Evolutionary conservation across 805 yeast species (phyloP).

Genomic region (Kregervanrija delftensis): DNA sequence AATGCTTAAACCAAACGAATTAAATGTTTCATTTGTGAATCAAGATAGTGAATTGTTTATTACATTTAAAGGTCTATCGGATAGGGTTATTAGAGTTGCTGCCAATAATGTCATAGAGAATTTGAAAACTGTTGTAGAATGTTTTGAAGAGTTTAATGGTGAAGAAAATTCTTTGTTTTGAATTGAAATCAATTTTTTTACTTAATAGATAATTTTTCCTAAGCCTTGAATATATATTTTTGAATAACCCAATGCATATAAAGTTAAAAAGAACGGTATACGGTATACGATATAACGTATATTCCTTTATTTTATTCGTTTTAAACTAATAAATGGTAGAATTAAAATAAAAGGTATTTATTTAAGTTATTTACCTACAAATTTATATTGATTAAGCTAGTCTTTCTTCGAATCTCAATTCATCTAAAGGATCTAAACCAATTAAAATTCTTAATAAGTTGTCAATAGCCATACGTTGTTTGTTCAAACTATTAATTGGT

Average conservation of each 20-base stretch:
- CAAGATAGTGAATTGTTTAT: conserved; percentile 34
- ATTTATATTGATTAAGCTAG: conserved; percentile 27
- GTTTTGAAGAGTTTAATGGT: conserved; percentile 61
- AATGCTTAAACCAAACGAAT: conserved; percentile 63
- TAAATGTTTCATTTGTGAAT: conserved; percentile 38
- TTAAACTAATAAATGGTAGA: no score
- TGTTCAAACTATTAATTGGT: conserved; percentile 89
- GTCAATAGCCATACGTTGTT: conserved; percentile 89
- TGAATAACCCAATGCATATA: not conserved
- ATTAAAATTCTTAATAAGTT: conserved; percentile 83
- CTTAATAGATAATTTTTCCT: not conserved
- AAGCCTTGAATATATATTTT: not conserved
- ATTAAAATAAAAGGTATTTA: no score
- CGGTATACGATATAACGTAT: no score
- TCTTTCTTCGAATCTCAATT: conserved; percentile 92
- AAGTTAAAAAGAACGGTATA: no score
- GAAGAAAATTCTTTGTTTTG: no score
- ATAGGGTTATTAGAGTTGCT: conserved; percentile 75
- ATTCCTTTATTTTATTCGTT: no score
- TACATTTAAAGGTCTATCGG: conserved; percentile 55
- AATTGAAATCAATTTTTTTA: no score
- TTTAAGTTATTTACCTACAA: no score
- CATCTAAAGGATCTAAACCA: conserved; percentile 86
- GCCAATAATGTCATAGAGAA: conserved; percentile 76
- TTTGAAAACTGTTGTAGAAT: conserved; percentile 69